Evolutionary conservation across 768 basidiomycete genomes (phyloP), one percentile per base, ranked within the genome.

Genomic region (Gymnopilus junonius): DNA sequence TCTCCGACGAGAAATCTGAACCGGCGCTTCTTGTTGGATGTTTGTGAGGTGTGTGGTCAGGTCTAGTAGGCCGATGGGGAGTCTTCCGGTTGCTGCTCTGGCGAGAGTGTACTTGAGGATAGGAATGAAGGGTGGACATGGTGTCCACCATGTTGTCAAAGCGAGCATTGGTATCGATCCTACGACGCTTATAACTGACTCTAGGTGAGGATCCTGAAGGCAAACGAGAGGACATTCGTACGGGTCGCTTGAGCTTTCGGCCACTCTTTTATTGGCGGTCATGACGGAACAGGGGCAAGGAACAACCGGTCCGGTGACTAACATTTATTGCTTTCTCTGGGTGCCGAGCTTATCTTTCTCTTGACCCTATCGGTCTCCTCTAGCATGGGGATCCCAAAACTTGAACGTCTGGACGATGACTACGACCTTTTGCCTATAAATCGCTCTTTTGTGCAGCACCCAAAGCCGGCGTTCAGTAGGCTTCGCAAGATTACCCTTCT

Each of bases 131-230:
- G 67, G 64, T 65, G 58, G 84, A 80, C 77, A 90, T 85, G 2
- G 83, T 79, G 55, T 85, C 80, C 31, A 91, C 75, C 90, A 92
- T 92, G 45, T 79, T 79, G 71, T 92, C 90, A 66, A 86, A 90
- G 39, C 83, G 83, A 34, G 80, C 71, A 66, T 91, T 92, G 37
- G 74, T 76, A 54, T 67, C 70, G 29, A 45, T 25, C 67, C 77
- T 84, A 25, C 79, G 80, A 20, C 86, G 83, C 65, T 87, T 91
- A n/a, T 69, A 57, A 31, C 69, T 59, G 57, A 58, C 32, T 59
- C 67, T 43, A 50, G 27, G 32, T 62, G 17, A 31, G 35, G 39
- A 17, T 59, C 20, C 29, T 53, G 46, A 37, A 6, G 57, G 20
- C 5, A 42, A 3, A 12, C 3, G 23, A 29, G 43, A 50, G 29